Evolutionary conservation across 2,329 filamentous ascomycete genomes (phyloP).

Genomic region (Macrophomina tecta): DNA sequence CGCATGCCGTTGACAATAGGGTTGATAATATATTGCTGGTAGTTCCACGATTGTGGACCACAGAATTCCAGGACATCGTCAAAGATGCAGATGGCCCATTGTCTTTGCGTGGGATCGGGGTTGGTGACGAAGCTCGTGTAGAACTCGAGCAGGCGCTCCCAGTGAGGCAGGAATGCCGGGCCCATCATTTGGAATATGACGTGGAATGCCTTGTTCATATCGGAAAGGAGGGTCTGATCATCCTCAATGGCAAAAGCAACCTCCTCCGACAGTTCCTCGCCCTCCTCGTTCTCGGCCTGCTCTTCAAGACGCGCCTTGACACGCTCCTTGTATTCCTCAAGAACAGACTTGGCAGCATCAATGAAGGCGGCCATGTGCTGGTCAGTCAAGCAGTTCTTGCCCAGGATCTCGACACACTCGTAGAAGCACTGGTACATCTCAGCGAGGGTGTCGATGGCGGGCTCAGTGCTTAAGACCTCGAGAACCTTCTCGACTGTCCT

Average conservation of each 20-base stretch:
- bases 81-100: conserved; percentile 99
- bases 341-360: conserved; percentile 79
- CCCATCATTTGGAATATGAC: conserved; percentile 98
- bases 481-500: conserved; percentile 88
- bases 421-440: conserved; percentile 99
- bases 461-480: conserved; percentile 91
- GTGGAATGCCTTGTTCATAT: conserved; percentile 99
- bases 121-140: conserved; percentile 87
- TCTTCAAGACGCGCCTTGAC: conserved; percentile 86
- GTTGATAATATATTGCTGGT: conserved; percentile 83
- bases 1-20: conserved; percentile 86
- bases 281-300: conserved; percentile 81
- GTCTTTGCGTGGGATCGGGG: conserved; percentile 84
- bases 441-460: conserved; percentile 91
- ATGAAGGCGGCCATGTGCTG: conserved; percentile 89
- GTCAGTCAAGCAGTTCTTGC: conserved; percentile 77
- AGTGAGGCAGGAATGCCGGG: conserved; percentile 79
- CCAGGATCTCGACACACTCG: conserved; percentile 93
- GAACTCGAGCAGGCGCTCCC: conserved; percentile 83
- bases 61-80: conserved; percentile 98
- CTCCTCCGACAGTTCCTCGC: conserved; percentile 88
- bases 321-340: conserved; percentile 91
- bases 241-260: conserved; percentile 92
- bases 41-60: conserved; percentile 84
- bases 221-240: conserved; percentile 92